Percentiles rank a stretch among this genome's conserved stretches.
phyloP scores from a whole-genome alignment of 305 asterid genomes.

The Ruellia speciosa region DNA sequence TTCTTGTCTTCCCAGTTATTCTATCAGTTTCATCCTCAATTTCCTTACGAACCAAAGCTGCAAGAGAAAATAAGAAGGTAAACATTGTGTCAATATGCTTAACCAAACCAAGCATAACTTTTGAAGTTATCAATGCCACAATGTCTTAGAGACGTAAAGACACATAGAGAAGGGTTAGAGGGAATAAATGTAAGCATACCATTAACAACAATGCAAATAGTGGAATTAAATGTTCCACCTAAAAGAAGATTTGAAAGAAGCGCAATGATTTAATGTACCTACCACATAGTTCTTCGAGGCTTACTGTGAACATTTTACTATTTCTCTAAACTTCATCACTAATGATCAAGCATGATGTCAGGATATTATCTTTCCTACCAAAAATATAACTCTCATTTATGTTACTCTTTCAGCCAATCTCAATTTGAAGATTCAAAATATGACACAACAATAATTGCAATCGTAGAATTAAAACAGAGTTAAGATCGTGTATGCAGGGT shows the following conservation, averaged over 20 bases:
- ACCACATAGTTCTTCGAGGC: no score
- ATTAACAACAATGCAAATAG: background rate
- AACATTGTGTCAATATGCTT: slow-evolving; percentile 5
- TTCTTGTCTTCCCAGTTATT: slow-evolving; percentile 54
- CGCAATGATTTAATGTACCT: background rate
- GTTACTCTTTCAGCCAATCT: background rate
- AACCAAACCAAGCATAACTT: slow-evolving; percentile 3
- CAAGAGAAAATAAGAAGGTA: slow-evolving; percentile 19
- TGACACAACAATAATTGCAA: background rate
- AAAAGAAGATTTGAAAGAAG: slow-evolving; percentile 7
- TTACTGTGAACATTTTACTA: no score
- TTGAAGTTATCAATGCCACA: slow-evolving; percentile 14
- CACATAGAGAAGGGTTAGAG: background rate
- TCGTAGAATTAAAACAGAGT: background rate
- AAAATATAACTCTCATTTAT: slow-evolving; percentile 18
- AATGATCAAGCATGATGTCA: background rate
- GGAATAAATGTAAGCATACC: background rate
- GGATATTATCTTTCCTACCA: slow-evolving; percentile 2
- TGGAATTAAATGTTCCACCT: background rate
- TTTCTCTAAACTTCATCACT: background rate
- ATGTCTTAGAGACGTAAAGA: background rate
- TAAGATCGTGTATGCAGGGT: background rate
- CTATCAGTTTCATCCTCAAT: slow-evolving; percentile 63
- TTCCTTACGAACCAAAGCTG: slow-evolving; percentile 58
- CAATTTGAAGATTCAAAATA: background rate